Evolutionary conservation across 768 basidiomycete genomes (phyloP).

Genomic region (Peribolospora kevripleyi): DNA sequence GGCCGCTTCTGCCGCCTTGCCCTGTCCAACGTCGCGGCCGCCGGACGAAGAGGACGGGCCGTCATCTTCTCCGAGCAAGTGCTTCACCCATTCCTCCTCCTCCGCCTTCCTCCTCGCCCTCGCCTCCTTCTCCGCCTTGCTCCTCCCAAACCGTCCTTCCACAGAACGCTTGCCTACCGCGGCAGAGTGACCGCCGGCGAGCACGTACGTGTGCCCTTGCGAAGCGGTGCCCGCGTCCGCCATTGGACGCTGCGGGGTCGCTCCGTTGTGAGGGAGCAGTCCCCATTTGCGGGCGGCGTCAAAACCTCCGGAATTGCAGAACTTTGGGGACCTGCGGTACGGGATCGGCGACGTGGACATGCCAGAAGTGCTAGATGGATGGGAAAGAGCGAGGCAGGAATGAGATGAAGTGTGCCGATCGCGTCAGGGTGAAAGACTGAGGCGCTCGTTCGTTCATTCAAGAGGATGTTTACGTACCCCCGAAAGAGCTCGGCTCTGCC

Average conservation of each 20-base stretch:
- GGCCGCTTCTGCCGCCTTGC: background rate
- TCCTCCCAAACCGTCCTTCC: background rate
- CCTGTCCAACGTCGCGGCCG: background rate
- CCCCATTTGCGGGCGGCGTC: background rate
- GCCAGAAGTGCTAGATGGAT: constrained; percentile 38
- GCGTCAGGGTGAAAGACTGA: background rate
- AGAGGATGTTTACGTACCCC: constrained; percentile 31
- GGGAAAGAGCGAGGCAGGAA: background rate
- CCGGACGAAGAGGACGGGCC: too few species aligned
- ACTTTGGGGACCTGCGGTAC: background rate
- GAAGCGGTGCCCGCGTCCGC: too few species aligned
- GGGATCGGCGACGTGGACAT: constrained; percentile 26
- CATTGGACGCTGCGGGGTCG: background rate
- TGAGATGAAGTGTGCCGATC: background rate
- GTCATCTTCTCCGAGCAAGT: too few species aligned
- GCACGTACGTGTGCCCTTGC: too few species aligned
- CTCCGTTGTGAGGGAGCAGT: background rate
- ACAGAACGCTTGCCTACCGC: background rate
- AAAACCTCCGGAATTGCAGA: background rate
- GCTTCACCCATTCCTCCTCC: background rate
- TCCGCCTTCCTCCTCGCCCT: background rate
- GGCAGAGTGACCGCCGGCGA: constrained; percentile 2
- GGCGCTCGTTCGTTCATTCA: too few species aligned
- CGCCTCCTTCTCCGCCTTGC: background rate
- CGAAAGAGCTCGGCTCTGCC: constrained; percentile 62